Evolutionary conservation across 2,329 filamentous ascomycete species (phyloP).

Genomic region (Trichoderma gracile): DNA sequence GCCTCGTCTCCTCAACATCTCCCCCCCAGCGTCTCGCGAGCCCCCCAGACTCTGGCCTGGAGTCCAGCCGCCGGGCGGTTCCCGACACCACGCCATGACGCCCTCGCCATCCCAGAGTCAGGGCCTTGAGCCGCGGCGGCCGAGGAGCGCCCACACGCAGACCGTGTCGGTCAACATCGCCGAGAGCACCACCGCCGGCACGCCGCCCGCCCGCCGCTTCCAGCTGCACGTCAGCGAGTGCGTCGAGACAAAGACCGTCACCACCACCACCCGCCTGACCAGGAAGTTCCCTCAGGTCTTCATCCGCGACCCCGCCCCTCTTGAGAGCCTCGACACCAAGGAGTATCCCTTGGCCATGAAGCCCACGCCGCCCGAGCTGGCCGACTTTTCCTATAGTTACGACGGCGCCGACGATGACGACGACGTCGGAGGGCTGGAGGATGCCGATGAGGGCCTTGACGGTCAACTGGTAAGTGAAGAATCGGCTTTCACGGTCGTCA

Average conservation of each 20-base stretch:
- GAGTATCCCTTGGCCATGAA: slow-evolving; percentile 85
- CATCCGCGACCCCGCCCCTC: slow-evolving; percentile 69
- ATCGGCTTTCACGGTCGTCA: neutral
- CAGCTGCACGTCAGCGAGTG: slow-evolving; percentile 64
- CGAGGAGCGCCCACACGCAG: slow-evolving; percentile 41
- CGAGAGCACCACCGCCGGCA: slow-evolving; percentile 41
- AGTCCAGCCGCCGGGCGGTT: slow-evolving; percentile 26
- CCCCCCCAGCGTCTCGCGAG: neutral
- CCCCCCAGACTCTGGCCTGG: neutral
- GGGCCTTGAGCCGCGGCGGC: slow-evolving; percentile 41
- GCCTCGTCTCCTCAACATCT: neutral
- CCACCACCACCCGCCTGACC: slow-evolving; percentile 89
- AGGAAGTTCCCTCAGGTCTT: slow-evolving; percentile 81
- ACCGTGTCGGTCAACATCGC: slow-evolving; percentile 52
- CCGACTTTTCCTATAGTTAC: slow-evolving; percentile 71
- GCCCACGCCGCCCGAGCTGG: slow-evolving; percentile 77
- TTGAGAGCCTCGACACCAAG: slow-evolving; percentile 76
- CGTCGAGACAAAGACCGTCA: slow-evolving; percentile 72
- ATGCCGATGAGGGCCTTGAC: slow-evolving; percentile 20
- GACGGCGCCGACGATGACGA: slow-evolving; percentile 33
- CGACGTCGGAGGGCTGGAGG: slow-evolving; percentile 33
- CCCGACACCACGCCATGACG: slow-evolving; percentile 38
- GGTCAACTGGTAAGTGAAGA: slow-evolving; percentile 31
- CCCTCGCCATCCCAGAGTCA: slow-evolving; percentile 43
- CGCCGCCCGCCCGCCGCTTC: slow-evolving; percentile 38